Evolutionary conservation across 2,329 filamentous ascomycete genomes (phyloP), one percentile per base, ranked within the genome.

Genomic region (Xylariaceae sp.): DNA sequence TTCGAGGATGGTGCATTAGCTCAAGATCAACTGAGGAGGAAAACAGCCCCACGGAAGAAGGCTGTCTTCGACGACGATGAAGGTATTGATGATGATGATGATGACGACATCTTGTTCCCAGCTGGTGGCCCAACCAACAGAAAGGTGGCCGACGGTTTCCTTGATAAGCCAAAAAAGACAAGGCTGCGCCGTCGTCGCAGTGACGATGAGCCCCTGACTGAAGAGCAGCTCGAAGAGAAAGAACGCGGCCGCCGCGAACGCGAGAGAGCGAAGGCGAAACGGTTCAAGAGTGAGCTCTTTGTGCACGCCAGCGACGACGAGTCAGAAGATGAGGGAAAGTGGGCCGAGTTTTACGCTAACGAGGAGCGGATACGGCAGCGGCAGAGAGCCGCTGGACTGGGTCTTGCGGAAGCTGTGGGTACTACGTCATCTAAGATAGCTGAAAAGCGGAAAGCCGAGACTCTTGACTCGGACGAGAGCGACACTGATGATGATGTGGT

Each of bases 261-360:
- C 64, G 87, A 96, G 64, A 77, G 84, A n/a, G 91, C 93, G 68
- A 92, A 92, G 74, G 82, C 86, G 45, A 79, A 80, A 28, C 90
- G 89, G 70, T 89, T 95, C 76, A 98, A 97, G 79, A 96, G 90
- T 67, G 87, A 88, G 21, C 75, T 94, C 34, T 94, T 87, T 67
- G 89, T 99, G 47, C 85, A 89, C 56, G 87, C 88, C 33, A 92
- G 89, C 64, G 95, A 98, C 70, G 95, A 98, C 50, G 92, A 96
- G 65, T 88, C 84, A n/a, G 92, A 96, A 68, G 86, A 83, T 29
- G 91, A 92, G 14, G 80, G 81, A 46, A 74, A 78, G 71, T 71
- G 69, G 69, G 61, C 66, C 19, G 86, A 84, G 17, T 97, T 97
- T 75, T 97, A 94, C 74, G 86, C 82, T 2, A 81, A 84, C 14